Base-by-base conservation (phyloP, 2,329 filamentous ascomycete genomes). In the Colletotrichum sublineola region DNA sequence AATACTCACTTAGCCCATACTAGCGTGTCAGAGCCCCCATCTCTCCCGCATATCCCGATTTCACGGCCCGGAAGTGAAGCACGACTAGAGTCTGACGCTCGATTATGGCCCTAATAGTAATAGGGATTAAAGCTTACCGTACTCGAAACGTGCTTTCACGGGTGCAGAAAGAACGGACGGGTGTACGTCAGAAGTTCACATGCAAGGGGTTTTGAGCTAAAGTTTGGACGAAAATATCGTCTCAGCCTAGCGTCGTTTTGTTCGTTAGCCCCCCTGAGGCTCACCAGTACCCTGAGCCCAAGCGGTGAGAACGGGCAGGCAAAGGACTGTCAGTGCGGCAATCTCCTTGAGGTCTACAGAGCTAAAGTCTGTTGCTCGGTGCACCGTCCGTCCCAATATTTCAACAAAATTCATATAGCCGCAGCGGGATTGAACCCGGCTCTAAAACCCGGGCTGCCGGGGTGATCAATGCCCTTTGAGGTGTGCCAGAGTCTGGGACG, bases 211-310 rank as follows among this genome's bases (percentile, higher is more conserved):
- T 38, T 8, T 20, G 42, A n/a, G 50, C 55, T 36, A 69, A 55
- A 56, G 40, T 61, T 57, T 24, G 61, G 70, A 73, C 66, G 66
- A 73, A 73, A 73, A 73, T 73, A 73, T 36, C 67, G 48, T 44
- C 60, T 33, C 38, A 36, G 46, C 42, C 69, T 63, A 69, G 67
- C 42, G 55, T 29, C 40, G 14, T 65, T 50, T 36, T 42, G 38
- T 33, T 18, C 18, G 57, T 42, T 70, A 56, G 57, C 38, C 31
- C 53, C 55, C 61, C 55, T 44, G 55, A 62, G 53, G 61, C 70
- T 70, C 55, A 61, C 67, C 70, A 72, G 38, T 56, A 64, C 60
- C 66, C 52, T 48, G 42, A 50, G 63, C 50, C 66, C 57, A 58
- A 64, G 15, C 46, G 60, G 44, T 24, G 36, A 48, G 29, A 14